Evolutionary conservation across 352 stramenopile genomes (phyloP), one percentile per base, ranked within the genome.

Genomic region (Pythium grandisporangium): DNA sequence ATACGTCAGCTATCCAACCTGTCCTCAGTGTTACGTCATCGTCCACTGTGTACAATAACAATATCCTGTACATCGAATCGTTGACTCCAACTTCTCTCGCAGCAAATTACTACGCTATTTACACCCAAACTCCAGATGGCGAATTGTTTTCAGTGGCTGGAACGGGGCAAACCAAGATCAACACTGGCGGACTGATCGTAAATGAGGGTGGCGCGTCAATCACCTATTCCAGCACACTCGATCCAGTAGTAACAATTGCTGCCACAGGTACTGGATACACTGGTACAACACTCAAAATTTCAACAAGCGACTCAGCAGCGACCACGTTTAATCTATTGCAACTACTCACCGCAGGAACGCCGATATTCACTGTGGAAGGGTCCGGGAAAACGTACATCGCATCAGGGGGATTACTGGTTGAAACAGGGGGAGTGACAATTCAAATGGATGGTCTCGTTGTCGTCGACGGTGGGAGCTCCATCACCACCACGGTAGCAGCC

Each of bases 111-210:
- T 48, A 38, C 5, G 35, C 69, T 17, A 58, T 70, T 23, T 54
- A 59, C 27, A 48, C 42, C 0, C 46, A 57, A 26, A 49, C 13
- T 0, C 40, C 32, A 5, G 22, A 17, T 4, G 33, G 13, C 5
- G 32, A 33, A 4, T 25, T 54, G 5, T 71, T 82, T 26, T 60
- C 41, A 0, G 54, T 82, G 2, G 39, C 49, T 3, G 46, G 56
- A n/a, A 42, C 43, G 2, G 62, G 51, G 10, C 61, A 61, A 7
- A 35, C 53, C 13, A 59, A 42, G 2, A 55, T 76, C 27, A 43
- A 30, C 10, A 33, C 48, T 10, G 63, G 50, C 27, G 27, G 27
- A 13, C 13, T 32, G 13, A 32, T 32, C 27, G 27, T 32, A 13
- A 13, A 32, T 32, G 27, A 13, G 27, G 27, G 8, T 32, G 27